Conservation (phyloP, 768 basidiomycete species). For the Naganishia vishniacii region DNA sequence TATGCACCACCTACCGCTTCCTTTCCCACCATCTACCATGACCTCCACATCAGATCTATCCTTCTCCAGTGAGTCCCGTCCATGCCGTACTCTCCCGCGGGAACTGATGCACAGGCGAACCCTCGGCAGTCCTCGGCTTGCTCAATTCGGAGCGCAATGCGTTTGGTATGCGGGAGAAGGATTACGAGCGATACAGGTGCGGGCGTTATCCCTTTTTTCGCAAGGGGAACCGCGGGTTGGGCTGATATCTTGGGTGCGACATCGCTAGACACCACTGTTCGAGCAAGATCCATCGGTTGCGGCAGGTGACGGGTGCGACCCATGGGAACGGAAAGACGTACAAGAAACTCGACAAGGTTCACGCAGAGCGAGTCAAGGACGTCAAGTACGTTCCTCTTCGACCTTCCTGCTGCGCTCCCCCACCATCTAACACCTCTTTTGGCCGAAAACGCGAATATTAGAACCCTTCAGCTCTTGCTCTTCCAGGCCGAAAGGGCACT, state of each 20-base stretch:
- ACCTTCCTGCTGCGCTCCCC: not conserved
- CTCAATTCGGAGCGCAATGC: conserved; percentile 82
- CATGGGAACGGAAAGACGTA: conserved; percentile 71
- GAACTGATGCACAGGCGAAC: not conserved
- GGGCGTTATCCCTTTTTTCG: conserved; percentile 29
- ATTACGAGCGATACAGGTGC: conserved; percentile 77
- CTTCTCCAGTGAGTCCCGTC: conserved; percentile 6
- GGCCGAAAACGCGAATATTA: conserved; percentile 29
- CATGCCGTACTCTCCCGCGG: not conserved
- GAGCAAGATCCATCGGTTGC: conserved; percentile 79
- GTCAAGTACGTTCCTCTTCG: conserved; percentile 62
- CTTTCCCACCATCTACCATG: too few relatives aligned
- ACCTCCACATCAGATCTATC: conserved; percentile 9
- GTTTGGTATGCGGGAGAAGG: conserved; percentile 85
- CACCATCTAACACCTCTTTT: not conserved
- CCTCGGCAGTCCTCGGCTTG: conserved; percentile 65
- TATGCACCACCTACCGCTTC: too few relatives aligned
- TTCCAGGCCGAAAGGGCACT: conserved; percentile 90
- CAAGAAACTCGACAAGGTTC: conserved; percentile 69
- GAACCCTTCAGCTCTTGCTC: conserved; percentile 65
- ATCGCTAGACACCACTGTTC: conserved; percentile 83
- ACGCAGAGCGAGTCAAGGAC: conserved; percentile 66
- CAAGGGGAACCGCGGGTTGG: not conserved
- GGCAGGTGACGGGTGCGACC: conserved; percentile 74
- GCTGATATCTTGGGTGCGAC: not conserved